Evolutionary conservation across 2,329 filamentous ascomycete species (phyloP).

Genomic region (Chaetomium globosum): DNA sequence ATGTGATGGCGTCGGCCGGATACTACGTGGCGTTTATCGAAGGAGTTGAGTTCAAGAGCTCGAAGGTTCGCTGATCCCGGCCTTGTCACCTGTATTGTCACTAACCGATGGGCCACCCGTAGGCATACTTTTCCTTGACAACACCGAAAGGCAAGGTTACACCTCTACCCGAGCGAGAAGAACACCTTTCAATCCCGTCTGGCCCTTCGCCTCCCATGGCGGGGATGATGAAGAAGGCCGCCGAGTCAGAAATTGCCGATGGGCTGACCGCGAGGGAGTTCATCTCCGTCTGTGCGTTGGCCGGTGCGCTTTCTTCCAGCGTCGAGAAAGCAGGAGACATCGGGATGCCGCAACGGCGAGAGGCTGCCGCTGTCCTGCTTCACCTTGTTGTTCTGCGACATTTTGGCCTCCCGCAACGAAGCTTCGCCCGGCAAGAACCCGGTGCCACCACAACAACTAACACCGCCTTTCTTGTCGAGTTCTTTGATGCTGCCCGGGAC

Average conservation of each 20-base stretch:
- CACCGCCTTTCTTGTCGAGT: not conserved
- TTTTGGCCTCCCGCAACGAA: not conserved
- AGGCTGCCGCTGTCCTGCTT: conserved; percentile 8
- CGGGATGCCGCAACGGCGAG: not conserved
- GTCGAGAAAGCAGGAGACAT: not conserved
- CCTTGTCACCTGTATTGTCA: not conserved
- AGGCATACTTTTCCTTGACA: conserved; percentile 13
- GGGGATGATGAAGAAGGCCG: conserved; percentile 1
- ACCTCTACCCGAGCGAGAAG: conserved; percentile 4
- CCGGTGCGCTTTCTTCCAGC: not conserved
- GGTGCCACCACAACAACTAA: conserved; percentile 1
- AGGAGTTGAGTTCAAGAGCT: conserved; percentile 12
- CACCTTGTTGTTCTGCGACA: conserved; percentile 6
- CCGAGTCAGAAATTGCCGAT: not conserved
- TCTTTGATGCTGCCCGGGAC: conserved; percentile 5
- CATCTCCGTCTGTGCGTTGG: conserved; percentile 3
- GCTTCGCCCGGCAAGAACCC: conserved; percentile 1
- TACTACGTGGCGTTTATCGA: conserved; percentile 8
- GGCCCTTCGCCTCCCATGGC: not conserved
- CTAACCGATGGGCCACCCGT: not conserved
- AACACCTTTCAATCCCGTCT: not conserved
- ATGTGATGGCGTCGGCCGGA: conserved; percentile 11
- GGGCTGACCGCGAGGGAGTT: conserved; percentile 9
- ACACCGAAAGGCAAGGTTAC: conserved; percentile 2
- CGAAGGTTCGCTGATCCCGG: conserved; percentile 3